Percentiles rank a stretch among this genome's conserved stretches.
phyloP scores from a whole-genome alignment of 1,284 basidiomycete genomes.

The Sanghuangporus weigelae region DNA sequence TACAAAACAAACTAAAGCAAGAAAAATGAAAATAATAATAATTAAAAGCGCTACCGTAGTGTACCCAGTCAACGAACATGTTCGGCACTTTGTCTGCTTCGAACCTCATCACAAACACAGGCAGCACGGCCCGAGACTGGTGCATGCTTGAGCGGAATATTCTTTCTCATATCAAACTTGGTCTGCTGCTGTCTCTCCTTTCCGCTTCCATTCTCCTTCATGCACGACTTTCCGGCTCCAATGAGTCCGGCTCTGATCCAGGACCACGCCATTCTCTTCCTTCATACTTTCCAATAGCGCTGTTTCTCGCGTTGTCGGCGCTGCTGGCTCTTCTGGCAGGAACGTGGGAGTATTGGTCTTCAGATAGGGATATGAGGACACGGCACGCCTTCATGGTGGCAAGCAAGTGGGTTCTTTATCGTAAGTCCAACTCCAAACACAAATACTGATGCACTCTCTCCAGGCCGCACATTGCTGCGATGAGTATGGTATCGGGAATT shows the following conservation, averaged over 20 bases:
- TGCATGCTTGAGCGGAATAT: slow-evolving; percentile 73
- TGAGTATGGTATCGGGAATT: slow-evolving; percentile 41
- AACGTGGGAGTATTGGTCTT: slow-evolving; percentile 57
- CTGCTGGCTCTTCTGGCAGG: slow-evolving; percentile 52
- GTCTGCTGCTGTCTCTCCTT: slow-evolving; percentile 55
- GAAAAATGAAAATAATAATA: too few species aligned
- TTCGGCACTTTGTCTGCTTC: neutral
- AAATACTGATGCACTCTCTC: slow-evolving; percentile 5
- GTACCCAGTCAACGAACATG: neutral
- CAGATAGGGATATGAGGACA: slow-evolving; percentile 48
- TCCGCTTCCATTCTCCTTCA: slow-evolving; percentile 59
- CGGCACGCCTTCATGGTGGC: slow-evolving; percentile 54
- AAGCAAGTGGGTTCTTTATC: slow-evolving; percentile 43
- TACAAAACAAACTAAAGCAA: too few species aligned
- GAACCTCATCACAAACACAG: slow-evolving; percentile 28
- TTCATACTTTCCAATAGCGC: slow-evolving; percentile 26
- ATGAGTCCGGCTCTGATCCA: slow-evolving; percentile 11
- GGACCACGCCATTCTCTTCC: slow-evolving; percentile 17
- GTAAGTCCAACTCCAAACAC: neutral
- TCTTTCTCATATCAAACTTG: slow-evolving; percentile 60
- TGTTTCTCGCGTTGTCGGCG: slow-evolving; percentile 36
- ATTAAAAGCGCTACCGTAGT: neutral
- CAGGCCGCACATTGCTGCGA: slow-evolving; percentile 49
- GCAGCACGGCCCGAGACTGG: slow-evolving; percentile 58
- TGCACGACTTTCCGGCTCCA: slow-evolving; percentile 45